Percentiles rank a stretch among this genome's conserved stretches.
These are phyloP conservation scores for Forsythia viridissima DNA, from an alignment of 257 asterid genomes.

Conservation along the genomic window DNA sequence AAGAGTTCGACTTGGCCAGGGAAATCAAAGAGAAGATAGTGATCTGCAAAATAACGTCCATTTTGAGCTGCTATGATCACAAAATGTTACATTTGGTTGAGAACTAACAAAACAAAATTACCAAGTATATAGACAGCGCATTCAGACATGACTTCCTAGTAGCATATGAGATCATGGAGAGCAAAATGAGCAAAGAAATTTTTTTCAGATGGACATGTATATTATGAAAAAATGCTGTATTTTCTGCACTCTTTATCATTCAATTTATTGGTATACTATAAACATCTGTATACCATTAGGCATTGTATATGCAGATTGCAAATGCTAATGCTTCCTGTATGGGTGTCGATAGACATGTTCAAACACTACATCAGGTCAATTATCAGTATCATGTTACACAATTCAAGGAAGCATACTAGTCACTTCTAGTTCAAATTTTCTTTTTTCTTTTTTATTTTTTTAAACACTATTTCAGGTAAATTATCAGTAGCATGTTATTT, in stretches of 20 bases:
- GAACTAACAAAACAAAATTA: conserved; percentile 1
- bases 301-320: not conserved
- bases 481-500: not conserved
- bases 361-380: not conserved
- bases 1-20: conserved; percentile 99
- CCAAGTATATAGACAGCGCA: not conserved
- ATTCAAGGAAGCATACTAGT: not conserved
- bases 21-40: conserved; percentile 91
- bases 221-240: not conserved
- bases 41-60: conserved; percentile 60
- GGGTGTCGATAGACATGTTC: not conserved
- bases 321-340: not conserved
- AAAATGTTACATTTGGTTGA: not conserved
- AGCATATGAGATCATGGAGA: conserved; percentile 2
- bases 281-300: not conserved
- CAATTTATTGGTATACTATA: not conserved
- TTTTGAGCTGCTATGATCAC: conserved; percentile 1
- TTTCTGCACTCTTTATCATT: not conserved
- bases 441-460: not conserved
- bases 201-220: conserved; percentile 11
- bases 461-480: not conserved
- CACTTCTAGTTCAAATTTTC: not conserved
- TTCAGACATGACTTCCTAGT: not conserved
- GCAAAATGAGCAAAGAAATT: conserved; percentile 23
- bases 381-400: not conserved